Evolutionary conservation across 306 rosid species (phyloP).

Genomic region (Albizia julibrissin): DNA sequence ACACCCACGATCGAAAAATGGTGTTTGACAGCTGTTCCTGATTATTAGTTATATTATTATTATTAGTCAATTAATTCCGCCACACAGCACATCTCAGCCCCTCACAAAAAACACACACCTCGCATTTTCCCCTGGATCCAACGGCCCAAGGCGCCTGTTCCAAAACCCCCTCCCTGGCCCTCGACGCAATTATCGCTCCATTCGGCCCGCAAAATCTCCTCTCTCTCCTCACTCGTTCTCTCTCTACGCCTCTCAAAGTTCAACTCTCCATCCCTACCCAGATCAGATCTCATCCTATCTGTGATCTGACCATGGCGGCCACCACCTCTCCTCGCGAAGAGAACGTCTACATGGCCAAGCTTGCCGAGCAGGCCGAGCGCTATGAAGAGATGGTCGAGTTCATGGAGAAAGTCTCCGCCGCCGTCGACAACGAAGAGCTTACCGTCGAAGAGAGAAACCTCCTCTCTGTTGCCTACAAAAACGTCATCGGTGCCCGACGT

Average conservation of each 20-base stretch:
- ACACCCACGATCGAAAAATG: not conserved
- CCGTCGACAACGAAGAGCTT: constrained; percentile 76
- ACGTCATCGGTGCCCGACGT: constrained; percentile 93
- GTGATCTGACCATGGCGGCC: constrained; percentile 57
- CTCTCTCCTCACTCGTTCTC: not conserved
- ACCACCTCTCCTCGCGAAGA: constrained; percentile 81
- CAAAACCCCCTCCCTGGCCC: not conserved
- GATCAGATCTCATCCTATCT: constrained; percentile 31
- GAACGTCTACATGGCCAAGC: constrained; percentile 96
- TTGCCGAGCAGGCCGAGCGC: constrained; percentile 99
- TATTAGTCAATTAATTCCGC: not conserved
- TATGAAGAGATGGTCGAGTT: constrained; percentile 99
- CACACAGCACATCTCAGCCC: not conserved
- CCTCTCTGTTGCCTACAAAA: constrained; percentile 95
- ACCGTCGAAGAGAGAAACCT: constrained; percentile 92
- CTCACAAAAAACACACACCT: not conserved
- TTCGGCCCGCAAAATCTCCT: constrained; percentile 10
- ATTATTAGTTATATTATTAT: not conserved
- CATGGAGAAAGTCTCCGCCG: constrained; percentile 92
- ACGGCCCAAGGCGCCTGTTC: constrained; percentile 41
- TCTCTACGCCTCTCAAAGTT: not conserved
- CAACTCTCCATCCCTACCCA: not conserved
- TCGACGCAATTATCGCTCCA: constrained; percentile 61
- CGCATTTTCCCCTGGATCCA: constrained; percentile 27
- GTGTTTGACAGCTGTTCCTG: constrained; percentile 49